Evolutionary conservation across 495 filamentous ascomycete genomes (phyloP).

Genomic region (Lasiosphaeria ovina): DNA sequence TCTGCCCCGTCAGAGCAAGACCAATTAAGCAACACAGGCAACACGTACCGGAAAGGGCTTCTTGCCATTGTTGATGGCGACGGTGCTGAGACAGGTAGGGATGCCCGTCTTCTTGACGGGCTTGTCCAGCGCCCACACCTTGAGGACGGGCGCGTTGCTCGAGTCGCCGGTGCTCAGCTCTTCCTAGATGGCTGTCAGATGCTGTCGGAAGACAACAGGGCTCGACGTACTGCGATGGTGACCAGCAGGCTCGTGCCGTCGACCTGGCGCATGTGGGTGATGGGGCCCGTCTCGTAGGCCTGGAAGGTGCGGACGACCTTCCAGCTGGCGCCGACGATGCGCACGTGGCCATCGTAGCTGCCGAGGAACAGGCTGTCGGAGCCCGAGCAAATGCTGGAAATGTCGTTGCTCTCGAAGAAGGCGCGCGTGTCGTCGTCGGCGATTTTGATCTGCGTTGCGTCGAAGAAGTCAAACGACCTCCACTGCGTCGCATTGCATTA

Average conservation of each 20-base stretch:
- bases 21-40: background rate
- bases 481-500: conserved; percentile 57
- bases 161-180: conserved; percentile 61
- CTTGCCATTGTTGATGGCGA: conserved; percentile 84
- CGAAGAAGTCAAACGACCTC: conserved; percentile 99
- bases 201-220: background rate
- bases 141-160: conserved; percentile 69
- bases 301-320: conserved; percentile 83
- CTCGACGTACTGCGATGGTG: conserved; percentile 57
- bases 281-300: conserved; percentile 71
- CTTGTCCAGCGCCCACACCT: conserved; percentile 95
- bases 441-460: conserved; percentile 79
- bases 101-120: conserved; percentile 88
- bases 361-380: conserved; percentile 90
- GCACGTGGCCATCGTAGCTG: conserved; percentile 76
- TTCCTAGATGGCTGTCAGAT: conserved; percentile 47
- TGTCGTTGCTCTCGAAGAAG: conserved; percentile 49
- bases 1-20: conserved; percentile 45
- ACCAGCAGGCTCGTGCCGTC: conserved; percentile 82
- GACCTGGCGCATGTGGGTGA: conserved; percentile 95
- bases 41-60: conserved; percentile 81
- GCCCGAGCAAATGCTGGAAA: conserved; percentile 69
- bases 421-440: conserved; percentile 62
- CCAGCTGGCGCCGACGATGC: conserved; percentile 81
- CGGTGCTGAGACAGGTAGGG: conserved; percentile 79